phyloP scores from a whole-genome alignment of 768 basidiomycete species.

The Agrocybe chaxingu region DNA sequence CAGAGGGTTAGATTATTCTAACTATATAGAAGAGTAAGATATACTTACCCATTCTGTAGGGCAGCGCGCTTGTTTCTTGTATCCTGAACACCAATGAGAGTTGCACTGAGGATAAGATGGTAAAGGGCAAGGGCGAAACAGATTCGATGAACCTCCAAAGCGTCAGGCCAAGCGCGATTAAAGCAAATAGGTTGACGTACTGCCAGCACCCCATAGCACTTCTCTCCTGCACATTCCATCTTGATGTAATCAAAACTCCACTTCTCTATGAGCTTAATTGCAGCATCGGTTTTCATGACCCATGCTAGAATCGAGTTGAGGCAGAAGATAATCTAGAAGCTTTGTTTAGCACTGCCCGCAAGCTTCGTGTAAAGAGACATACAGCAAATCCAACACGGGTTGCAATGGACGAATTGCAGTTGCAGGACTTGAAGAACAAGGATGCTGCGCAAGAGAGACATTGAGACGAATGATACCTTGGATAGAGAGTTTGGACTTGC shows the following conservation, averaged over 20 bases:
- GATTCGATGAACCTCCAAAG: conserved; percentile 80
- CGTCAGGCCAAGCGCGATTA: neutral
- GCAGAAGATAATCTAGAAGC: conserved; percentile 82
- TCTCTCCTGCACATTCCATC: conserved; percentile 91
- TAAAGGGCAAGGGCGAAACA: conserved; percentile 93
- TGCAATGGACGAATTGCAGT: conserved; percentile 98
- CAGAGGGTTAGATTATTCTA: conserved; percentile 1
- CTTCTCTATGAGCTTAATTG: conserved; percentile 84
- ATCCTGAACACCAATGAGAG: conserved; percentile 83
- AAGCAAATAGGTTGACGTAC: conserved; percentile 41
- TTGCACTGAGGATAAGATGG: conserved; percentile 75
- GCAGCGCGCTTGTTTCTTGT: conserved; percentile 92
- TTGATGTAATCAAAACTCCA: conserved; percentile 97
- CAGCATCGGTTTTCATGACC: conserved; percentile 90
- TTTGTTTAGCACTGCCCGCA: neutral
- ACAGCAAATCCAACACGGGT: conserved; percentile 95
- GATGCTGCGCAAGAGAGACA: conserved; percentile 53
- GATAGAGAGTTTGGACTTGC: conserved; percentile 31
- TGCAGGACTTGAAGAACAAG: conserved; percentile 98
- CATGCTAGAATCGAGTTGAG: conserved; percentile 96
- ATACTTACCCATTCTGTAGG: conserved; percentile 88
- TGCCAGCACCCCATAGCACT: conserved; percentile 95
- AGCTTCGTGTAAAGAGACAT: conserved; percentile 21
- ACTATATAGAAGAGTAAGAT: conserved; percentile 1
- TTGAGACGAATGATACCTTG: neutral